Percentiles rank a stretch among this genome's conserved stretches.
These are phyloP conservation scores for Colletotrichum truncatum DNA, from an alignment of 2,329 filamentous ascomycete genomes.

Conservation along the genomic window DNA sequence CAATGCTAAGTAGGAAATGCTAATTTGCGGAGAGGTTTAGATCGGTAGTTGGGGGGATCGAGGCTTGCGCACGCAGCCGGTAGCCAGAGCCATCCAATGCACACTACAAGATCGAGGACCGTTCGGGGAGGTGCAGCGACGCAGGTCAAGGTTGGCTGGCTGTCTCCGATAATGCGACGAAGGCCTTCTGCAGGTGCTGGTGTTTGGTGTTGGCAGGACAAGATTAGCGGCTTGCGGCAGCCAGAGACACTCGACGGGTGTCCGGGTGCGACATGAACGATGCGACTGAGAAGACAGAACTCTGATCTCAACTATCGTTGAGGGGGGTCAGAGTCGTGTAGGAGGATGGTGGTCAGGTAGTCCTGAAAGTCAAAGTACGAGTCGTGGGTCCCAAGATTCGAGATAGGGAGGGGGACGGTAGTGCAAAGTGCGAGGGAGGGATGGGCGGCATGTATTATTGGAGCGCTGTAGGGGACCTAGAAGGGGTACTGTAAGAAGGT, in stretches of 20 bases:
- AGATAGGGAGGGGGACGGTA: constrained; percentile 9
- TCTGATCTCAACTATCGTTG: constrained; percentile 19
- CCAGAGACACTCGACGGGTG: constrained; percentile 8
- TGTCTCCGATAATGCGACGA: constrained; percentile 20
- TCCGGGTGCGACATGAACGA: constrained; percentile 20
- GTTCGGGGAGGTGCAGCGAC: constrained; percentile 26
- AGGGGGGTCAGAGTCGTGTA: not conserved
- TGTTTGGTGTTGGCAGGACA: not conserved
- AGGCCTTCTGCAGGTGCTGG: not conserved
- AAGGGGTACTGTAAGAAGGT: not conserved
- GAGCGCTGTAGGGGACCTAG: not conserved
- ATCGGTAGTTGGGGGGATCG: constrained; percentile 7
- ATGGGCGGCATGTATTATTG: not conserved
- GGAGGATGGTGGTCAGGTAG: constrained; percentile 1
- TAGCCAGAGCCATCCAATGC: constrained; percentile 24
- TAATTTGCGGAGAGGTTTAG: constrained; percentile 28
- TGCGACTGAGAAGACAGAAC: not conserved
- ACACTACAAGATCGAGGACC: constrained; percentile 18
- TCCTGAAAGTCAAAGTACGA: constrained; percentile 2
- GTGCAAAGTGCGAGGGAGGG: not conserved
- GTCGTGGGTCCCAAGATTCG: not conserved
- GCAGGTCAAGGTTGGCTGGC: constrained; percentile 5
- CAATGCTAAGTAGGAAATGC: not conserved
- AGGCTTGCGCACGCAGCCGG: constrained; percentile 25
- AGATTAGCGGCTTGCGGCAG: constrained; percentile 2